Base-by-base conservation (phyloP, 805 yeast genomes). In the Ogataea allantospora region DNA sequence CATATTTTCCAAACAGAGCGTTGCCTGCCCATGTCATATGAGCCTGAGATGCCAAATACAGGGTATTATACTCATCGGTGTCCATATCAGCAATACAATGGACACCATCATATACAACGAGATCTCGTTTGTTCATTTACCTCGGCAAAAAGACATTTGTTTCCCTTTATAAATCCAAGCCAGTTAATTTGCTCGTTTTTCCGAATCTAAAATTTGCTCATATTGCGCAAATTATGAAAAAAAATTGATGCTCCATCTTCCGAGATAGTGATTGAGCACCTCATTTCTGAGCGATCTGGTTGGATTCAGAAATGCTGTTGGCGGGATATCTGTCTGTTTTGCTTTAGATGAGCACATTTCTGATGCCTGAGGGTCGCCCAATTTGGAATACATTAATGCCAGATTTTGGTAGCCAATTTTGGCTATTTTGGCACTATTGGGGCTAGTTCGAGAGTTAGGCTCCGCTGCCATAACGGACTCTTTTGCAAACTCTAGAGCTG, bases 401-500 rank as follows among this genome's bases (percentile, higher is more conserved):
- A 70, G 49, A 35, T 68, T 68, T 10, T 46, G 36, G 36, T 68
- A 57, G 5, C 68, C 58, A 30, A 63, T 58, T 33, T 59, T 66
- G 1, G 69, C 53, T 12, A 71, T 60, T 28, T 60, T 53, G 2
- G 74, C 73, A 33, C 63, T 50, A 30, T 62, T 62, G 30, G 53
- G 53, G 40, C 63, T 66, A 8, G 57, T 54, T 17, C 50, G 55
- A 10, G 66, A 52, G 36, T 55, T 42, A 20, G 53, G 35, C 34
- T 57, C 53, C 0, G 71, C 42, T 18, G 56, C 58, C 17, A 58
- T 53, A 11, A 66, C 66, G 3, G 68, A 57, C 22, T 66, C 66
- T 38, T 65, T 62, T 7, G 65, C 68, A 58, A 68, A 61, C 40
- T 64, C 64, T n/a, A 70, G 54, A 0, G 75, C 67, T 29, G 62